Evolutionary conservation across 257 asterid species (phyloP), one percentile per base, ranked within the genome.

Genomic region (Forsythia viridissima): DNA sequence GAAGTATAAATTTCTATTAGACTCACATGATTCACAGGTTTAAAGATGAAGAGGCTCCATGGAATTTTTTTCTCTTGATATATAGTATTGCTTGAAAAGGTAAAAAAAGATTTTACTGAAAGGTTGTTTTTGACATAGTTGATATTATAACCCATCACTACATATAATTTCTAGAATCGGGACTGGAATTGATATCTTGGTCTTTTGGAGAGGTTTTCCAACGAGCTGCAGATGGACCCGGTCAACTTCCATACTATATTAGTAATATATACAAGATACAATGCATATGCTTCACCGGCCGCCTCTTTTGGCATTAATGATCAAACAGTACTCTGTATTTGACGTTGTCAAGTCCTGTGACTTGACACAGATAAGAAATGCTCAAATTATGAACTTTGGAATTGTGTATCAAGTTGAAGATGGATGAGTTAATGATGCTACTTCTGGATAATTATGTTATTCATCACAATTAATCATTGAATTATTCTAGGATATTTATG

Each of bases 41-140:
- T 38, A 38, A 61, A 71, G 34, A 30, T 61, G 37, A 77, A 71
- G 72, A 75, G 39, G 59, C 81, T 46, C 34, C 51, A 20, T 55
- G 3, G 15, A 21, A 2, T 8, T 37, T 20, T 63, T 65, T 44
- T 6, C 13, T 37, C 69, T 73, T 24, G 38, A 34, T 41, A n/a
- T 41, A 43, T 11, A 42, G 39, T 79, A 55, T 72, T 18, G 15
- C 59, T 73, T 36, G 37, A 3, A 36, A 61, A 61, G 69, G 55
- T 5, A 48, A 68, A 46, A 24, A 20, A 71, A 8, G 21, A 71
- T 48, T 77, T 68, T 69, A 77, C 6, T 20, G 8, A 20, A 24
- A 61, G 36, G 5, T 9, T 30, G 36, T 21, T 61, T 24, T 16
- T 12, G 51, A 48, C 51, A 11, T 48, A 8, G 38, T 39, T 71